Evolutionary conservation across 306 rosid genomes (phyloP), one percentile per base, ranked within the genome.

Genomic region (Delonix regia): DNA sequence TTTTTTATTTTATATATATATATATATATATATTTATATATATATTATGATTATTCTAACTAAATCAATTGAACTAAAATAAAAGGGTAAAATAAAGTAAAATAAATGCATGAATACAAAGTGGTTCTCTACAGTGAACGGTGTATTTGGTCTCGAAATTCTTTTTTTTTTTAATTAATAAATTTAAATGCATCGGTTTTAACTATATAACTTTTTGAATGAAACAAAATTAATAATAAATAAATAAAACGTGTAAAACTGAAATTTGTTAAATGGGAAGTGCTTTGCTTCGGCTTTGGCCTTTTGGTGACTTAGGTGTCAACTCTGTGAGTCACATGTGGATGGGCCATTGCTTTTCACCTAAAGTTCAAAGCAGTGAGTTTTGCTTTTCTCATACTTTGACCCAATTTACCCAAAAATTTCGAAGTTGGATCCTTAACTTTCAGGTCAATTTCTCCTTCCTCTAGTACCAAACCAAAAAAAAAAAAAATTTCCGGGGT

Each of bases 361-460:
- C 77, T 22, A 55, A 77, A 41, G 36, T 78, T 57, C 38, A 69
- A 25, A 36, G 57, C 12, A 12, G 34, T 0, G 25, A 67, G 65
- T 25, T 22, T 33, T 34, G 62, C 52, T 63, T 33, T n/a, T 22
- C 72, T 75, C 66, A 66, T 75, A 19, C 38, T 69, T 67, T 25
- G 73, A 69, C 78, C 61, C 21, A 30, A 4, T 7, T 0, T 15
- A 2, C 21, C 25, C 41, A 41, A 51, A 45, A 55, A 42, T 67
- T 65, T 62, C 59, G n/a, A 57, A 33, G 16, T 67, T 74, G 16
- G 63, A 74, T 66, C 57, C 60, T 16, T 68, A 8, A 36, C 8
- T 36, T 36, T 25, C 25, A 6, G 48, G 65, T 68, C 47, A 62
- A 61, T 68, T 75, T 75, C 75, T 0, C 16, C 1, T 16, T 7